Evolutionary conservation across 495 filamentous ascomycete species (phyloP).

Genomic region (Elasticomyces elasticus): DNA sequence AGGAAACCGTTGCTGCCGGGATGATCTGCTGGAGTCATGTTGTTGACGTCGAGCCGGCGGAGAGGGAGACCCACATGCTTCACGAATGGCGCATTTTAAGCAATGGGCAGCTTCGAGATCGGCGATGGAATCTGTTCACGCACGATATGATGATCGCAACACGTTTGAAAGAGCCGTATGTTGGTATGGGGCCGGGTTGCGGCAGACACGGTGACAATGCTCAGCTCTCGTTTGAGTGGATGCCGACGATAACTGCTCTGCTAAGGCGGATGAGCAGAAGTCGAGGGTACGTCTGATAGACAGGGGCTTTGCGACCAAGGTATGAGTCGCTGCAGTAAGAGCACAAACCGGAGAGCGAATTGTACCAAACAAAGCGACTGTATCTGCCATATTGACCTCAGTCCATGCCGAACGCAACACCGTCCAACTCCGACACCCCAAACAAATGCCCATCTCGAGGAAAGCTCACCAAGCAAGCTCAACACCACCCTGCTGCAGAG

Average conservation of each 20-base stretch:
- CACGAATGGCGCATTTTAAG: background rate
- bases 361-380: too few relatives aligned
- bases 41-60: background rate
- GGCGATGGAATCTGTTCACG: background rate
- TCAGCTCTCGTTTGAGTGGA: background rate
- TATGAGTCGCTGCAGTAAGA: background rate
- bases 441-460: too few relatives aligned
- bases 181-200: background rate
- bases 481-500: too few relatives aligned
- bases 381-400: too few relatives aligned
- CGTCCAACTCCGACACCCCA: too few relatives aligned
- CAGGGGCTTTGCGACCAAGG: background rate
- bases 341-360: too few relatives aligned
- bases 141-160: background rate
- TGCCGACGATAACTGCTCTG: background rate
- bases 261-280: too few relatives aligned
- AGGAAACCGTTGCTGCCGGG: background rate
- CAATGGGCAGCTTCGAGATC: background rate
- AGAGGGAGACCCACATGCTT: background rate
- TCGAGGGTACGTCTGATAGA: background rate
- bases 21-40: background rate
- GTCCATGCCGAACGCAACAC: too few relatives aligned
- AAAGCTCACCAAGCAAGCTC: too few relatives aligned
- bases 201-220: background rate
- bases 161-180: background rate